These are phyloP conservation scores for Graphiopsis chlorocephala DNA, from an alignment of 2,329 filamentous ascomycete genomes.

Conservation along the genomic window DNA sequence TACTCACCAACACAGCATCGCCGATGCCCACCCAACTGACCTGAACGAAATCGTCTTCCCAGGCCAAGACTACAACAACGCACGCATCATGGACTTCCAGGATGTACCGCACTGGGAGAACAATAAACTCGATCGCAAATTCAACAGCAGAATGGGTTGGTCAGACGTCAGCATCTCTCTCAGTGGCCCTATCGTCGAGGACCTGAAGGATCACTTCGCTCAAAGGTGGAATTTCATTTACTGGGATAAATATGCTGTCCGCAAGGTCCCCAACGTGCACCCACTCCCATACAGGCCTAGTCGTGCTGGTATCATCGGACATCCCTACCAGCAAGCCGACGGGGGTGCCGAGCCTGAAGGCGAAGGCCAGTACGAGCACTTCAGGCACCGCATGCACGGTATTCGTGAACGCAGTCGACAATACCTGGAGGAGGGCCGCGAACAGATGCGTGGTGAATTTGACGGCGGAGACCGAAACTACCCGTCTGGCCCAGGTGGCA, in stretches of 20 bases:
- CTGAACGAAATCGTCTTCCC: conserved; percentile 76
- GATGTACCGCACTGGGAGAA: conserved; percentile 78
- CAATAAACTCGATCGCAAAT: conserved; percentile 74
- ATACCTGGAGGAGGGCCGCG: conserved; percentile 25
- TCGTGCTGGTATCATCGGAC: conserved; percentile 35
- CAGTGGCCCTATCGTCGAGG: conserved; percentile 70
- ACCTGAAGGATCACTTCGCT: conserved; percentile 73
- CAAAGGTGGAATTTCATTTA: conserved; percentile 93
- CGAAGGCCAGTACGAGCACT: conserved; percentile 31
- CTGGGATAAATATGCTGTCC: conserved; percentile 70
- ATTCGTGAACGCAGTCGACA: conserved; percentile 28
- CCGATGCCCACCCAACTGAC: conserved; percentile 77
- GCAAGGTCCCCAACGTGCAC: conserved; percentile 51
- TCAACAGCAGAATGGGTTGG: conserved; percentile 85
- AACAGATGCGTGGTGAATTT: conserved; percentile 24
- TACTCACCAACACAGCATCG: conserved; percentile 76
- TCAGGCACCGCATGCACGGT: conserved; percentile 31
- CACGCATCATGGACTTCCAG: conserved; percentile 75
- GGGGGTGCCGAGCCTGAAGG: conserved; percentile 26
- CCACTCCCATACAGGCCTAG: conserved; percentile 37
- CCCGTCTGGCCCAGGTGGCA: conserved; percentile 57
- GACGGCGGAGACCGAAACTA: conserved; percentile 24
- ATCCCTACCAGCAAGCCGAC: conserved; percentile 29
- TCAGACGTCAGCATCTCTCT: conserved; percentile 79
- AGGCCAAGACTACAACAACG: conserved; percentile 92